Evolutionary conservation across 306 rosid species (phyloP), one percentile per base, ranked within the genome.

Genomic region (Pterocarpus santalinus): DNA sequence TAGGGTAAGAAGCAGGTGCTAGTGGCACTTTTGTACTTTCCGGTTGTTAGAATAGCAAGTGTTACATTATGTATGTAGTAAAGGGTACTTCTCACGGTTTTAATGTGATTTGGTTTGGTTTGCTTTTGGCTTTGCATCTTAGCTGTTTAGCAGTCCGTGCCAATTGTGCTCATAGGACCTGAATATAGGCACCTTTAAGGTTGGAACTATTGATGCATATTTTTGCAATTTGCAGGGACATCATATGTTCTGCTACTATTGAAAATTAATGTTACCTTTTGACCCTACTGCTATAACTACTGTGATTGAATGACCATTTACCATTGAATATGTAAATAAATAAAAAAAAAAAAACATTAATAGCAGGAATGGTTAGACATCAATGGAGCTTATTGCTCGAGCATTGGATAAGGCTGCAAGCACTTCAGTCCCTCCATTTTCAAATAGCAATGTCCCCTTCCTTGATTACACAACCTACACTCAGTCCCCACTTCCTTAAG

Each of bases 11-110:
- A 44, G 84, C 68, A 17, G 77, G 72, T 52, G 47, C 70, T 5
- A 4, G 76, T 28, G 65, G 75, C 39, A 64, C 68, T 10, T 13
- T 66, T 30, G 72, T 62, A 57, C 75, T 17, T 53, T 68, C 75
- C 47, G 30, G 71, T 53, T 84, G 80, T 80, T 62, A 57, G 76
- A 75, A 34, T 81, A 85, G 88, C 73, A 7, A 63, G 64, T 71
- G 83, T 84, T 33, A 63, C 58, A 34, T 43, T 35, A 16, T 51
- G 13, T 62, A 16, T 80, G 80, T 85, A 81, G 76, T 74, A 39
- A 69, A 66, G 55, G 63, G 49, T 36, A 72, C 72, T 69, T 47
- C 5, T 61, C 49, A 16, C 11, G 10, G 51, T 65, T 22, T 22
- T 8, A 35, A 47, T 66, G 55, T 13, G 46, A 38, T 60, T 41